These are phyloP conservation scores for Euphorbia lathyris DNA, from an alignment of 345 rosid genomes.

Conservation along the genomic window DNA sequence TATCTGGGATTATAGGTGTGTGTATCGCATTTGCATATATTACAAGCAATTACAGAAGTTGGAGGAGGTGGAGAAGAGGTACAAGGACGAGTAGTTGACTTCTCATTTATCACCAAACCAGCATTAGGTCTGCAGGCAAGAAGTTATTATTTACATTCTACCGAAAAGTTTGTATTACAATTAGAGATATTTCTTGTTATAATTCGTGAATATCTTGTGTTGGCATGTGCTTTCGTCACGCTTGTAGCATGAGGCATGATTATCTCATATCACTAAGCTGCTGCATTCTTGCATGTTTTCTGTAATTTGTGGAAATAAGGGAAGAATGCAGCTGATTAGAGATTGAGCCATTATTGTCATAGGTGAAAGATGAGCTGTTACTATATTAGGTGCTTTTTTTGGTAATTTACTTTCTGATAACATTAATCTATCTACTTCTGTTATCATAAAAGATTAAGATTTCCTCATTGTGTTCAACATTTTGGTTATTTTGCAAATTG, in stretches of 20 bases:
- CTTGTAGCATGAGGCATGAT: not conserved
- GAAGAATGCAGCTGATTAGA: slow-evolving; percentile 1
- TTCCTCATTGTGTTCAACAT: not conserved
- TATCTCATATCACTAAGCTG: not conserved
- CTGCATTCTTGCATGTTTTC: not conserved
- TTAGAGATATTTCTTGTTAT: not conserved
- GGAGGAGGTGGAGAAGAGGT: slow-evolving; percentile 78
- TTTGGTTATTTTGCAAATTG: not conserved
- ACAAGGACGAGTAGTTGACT: slow-evolving; percentile 49
- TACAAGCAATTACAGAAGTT: slow-evolving; percentile 64
- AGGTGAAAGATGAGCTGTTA: not conserved
- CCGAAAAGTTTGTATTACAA: not conserved
- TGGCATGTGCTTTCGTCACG: not conserved
- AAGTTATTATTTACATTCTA: not conserved
- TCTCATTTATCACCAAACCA: not conserved
- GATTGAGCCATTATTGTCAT: not conserved
- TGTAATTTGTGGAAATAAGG: not conserved
- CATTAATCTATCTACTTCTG: not conserved
- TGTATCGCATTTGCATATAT: slow-evolving; percentile 73
- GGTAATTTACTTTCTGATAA: not conserved
- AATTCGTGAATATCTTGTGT: not conserved
- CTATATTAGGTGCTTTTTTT: not conserved
- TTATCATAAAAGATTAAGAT: not conserved
- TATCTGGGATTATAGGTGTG: slow-evolving; percentile 50
- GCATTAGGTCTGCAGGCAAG: not conserved